Base-by-base conservation (phyloP, 1,284 basidiomycete species). In the Stereum hirsutum region DNA sequence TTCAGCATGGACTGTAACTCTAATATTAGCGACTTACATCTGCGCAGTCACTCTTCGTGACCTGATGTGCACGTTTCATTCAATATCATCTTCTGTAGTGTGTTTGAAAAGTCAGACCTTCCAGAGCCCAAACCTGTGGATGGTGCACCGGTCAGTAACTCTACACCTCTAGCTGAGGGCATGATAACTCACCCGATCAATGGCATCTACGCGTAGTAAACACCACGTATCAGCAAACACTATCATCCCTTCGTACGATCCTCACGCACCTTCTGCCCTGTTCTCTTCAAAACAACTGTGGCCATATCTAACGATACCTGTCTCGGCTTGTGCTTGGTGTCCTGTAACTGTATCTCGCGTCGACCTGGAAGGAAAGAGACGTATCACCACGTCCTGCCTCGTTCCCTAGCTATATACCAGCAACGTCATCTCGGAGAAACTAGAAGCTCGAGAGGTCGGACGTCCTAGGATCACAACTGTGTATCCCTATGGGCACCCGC, bases 81-180 rank as follows among this genome's bases (percentile, higher is more conserved):
- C n/a, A 12, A 5, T 27, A n/a, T 8, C 39, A 28, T 39, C 47
- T 19, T 55, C 41, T 27, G 34, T 45, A 28, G 31, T 39, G 23
- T 34, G 17, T 23, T 28, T 12, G 31, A 39, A 39, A 44, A 50
- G 39, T 42, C n/a, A n/a, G n/a, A 69, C 78, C 69, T 84, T 83
- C 81, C 81, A 84, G 45, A 83, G 70, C 50, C 81, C 81, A 54
- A 83, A 74, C 56, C 81, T 83, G 47, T 23, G 20, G 24, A n/a
- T 34, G 20, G 35, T 31, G n/a, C n/a, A 35, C 30, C 21, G 15
- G 30, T 40, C 36, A 48, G 37, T 26, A 25, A 19, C 26, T 34
- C 40, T 26, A 46, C 38, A 19, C 24, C 40, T 23, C 17, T 35
- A 39, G 26, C 35, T 19, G 20, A 20, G 45, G 28, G 20, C 46